Conservation (phyloP, 2,329 filamentous ascomycete genomes). For the Drechslerella dactyloides region DNA sequence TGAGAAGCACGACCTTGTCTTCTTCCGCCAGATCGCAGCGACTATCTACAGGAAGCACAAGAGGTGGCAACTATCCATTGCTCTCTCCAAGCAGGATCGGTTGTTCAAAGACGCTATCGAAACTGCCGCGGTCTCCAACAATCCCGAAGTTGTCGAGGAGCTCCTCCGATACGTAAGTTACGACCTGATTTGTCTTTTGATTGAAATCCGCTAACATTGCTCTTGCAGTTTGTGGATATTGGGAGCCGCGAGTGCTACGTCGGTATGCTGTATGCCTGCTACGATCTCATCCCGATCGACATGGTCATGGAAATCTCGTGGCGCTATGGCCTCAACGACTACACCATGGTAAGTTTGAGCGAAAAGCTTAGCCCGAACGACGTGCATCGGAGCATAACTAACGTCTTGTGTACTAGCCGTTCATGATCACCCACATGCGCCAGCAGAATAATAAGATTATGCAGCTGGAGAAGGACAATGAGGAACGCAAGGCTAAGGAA, state of each 20-base stretch:
- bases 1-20: conserved; percentile 96
- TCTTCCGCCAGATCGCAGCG: conserved; percentile 98
- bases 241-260: conserved; percentile 99
- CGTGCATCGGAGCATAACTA: conserved; percentile 9
- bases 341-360: conserved; percentile 72
- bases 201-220: conserved; percentile 57
- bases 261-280: conserved; percentile 99
- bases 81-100: conserved; percentile 98
- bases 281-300: conserved; percentile 92
- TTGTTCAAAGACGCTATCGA: conserved; percentile 99
- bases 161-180: conserved; percentile 90
- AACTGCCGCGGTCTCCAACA: conserved; percentile 89
- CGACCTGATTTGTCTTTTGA: conserved; percentile 9
- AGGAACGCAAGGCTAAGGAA: conserved; percentile 83
- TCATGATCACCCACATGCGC: conserved; percentile 97
- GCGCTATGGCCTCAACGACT: conserved; percentile 92
- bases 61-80: conserved; percentile 99
- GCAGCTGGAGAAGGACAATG: conserved; percentile 89
- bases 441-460: conserved; percentile 89
- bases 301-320: conserved; percentile 94
- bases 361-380: not conserved
- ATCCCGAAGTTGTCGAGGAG: conserved; percentile 92
- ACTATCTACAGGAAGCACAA: conserved; percentile 99
- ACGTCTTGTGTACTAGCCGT: conserved; percentile 64
- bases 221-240: conserved; percentile 89